Base-by-base conservation (phyloP, 2,329 filamentous ascomycete species). In the Sporothrix curviconia region DNA sequence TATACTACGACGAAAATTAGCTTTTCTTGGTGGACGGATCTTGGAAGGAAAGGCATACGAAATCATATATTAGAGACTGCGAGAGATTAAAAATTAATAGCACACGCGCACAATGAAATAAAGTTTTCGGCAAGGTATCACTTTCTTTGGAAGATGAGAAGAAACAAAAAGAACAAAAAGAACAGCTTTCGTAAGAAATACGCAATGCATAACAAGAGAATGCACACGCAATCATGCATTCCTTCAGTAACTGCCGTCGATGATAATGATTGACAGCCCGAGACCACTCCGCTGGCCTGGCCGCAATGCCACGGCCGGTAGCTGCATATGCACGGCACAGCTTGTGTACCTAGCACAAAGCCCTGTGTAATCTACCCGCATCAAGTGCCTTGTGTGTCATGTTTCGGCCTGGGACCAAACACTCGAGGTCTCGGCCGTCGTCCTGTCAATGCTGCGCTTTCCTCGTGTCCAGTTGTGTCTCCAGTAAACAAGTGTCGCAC, bases 371-470 rank as follows among this genome's bases (percentile, higher is more conserved):
- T 11, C 12, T 37, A 34, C 37, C 34, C 30, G 30, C 46, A n/a
- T n/a, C n/a, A n/a, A n/a, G n/a, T n/a, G n/a, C n/a, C n/a, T n/a
- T n/a, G n/a, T n/a, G n/a, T n/a, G n/a, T n/a, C n/a, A n/a, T 30
- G 12, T 37, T 30, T 25, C 47, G 32, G 32, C 37, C 19, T 37
- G 32, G 25, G n/a, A 36, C n/a, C n/a, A n/a, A n/a, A n/a, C n/a
- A n/a, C n/a, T n/a, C n/a, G n/a, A 6, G 19, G 32, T 25, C 19
- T 37, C 47, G 32, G 47, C 17, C 32, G 32, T 50, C 32, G 47
- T 34, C 32, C 47, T 37, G 32, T 50, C 32, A 50, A 50, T 50
- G 32, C 7, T 50, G 47, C 47, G n/a, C n/a, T n/a, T n/a, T n/a
- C n/a, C n/a, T n/a, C n/a, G n/a, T n/a, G n/a, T n/a, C n/a, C n/a